Conservation (phyloP, 306 rosid species). For the Sicyos edulis region DNA sequence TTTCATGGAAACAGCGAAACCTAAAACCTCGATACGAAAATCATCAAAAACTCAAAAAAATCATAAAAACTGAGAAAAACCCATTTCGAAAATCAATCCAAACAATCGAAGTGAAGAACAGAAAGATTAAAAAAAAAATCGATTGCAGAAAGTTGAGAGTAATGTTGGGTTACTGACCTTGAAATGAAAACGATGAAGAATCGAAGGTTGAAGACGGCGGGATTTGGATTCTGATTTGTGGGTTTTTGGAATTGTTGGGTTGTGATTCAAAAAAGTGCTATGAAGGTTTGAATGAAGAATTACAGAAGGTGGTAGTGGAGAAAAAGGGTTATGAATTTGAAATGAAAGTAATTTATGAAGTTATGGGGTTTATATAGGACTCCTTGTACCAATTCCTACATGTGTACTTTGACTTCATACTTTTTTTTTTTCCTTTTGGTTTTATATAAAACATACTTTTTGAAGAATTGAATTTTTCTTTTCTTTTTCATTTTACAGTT, state of each 20-base stretch:
- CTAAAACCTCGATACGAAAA: not conserved
- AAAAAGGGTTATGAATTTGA: not conserved
- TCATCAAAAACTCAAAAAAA: not conserved
- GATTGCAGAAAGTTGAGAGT: not conserved
- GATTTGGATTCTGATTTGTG: not conserved
- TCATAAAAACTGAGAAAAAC: not conserved
- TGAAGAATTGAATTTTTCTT: not conserved
- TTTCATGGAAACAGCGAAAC: not conserved
- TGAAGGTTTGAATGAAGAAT: not conserved
- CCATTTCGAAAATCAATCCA: not conserved
- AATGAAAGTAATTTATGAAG: not conserved
- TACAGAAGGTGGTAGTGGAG: not conserved
- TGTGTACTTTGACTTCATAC: slow-evolving; percentile 5
- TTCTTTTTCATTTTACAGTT: not conserved
- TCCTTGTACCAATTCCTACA: not conserved
- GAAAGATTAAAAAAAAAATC: not conserved
- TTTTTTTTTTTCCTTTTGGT: not conserved
- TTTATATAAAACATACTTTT: not conserved
- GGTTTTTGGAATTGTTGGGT: not conserved
- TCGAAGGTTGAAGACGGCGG: not conserved
- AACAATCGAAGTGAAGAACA: not conserved
- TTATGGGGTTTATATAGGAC: slow-evolving; percentile 18
- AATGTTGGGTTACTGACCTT: slow-evolving; percentile 6
- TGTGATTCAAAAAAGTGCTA: not conserved
- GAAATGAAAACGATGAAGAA: not conserved